Evolutionary conservation across 495 filamentous ascomycete species (phyloP).

Genomic region (Annulohypoxylon bovei): DNA sequence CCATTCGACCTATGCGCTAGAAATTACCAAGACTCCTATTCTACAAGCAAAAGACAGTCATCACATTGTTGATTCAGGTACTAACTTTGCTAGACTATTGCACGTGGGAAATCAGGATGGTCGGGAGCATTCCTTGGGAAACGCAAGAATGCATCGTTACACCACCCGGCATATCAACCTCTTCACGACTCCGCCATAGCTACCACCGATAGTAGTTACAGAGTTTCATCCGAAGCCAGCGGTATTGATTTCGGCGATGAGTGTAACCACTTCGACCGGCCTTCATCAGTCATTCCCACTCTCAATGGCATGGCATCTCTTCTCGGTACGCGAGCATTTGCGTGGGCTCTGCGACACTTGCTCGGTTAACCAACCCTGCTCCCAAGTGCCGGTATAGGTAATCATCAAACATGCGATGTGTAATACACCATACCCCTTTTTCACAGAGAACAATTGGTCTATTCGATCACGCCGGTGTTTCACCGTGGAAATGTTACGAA

Average conservation of each 20-base stretch:
- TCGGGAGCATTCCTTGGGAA: neutral
- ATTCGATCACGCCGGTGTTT: constrained; percentile 6
- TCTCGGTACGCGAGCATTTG: neutral
- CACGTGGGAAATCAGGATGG: neutral
- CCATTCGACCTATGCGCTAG: neutral
- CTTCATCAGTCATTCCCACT: neutral
- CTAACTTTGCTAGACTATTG: constrained; percentile 3
- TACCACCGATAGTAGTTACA: neutral
- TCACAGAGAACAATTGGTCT: neutral
- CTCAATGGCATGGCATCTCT: neutral
- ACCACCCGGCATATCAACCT: constrained; percentile 1
- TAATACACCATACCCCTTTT: neutral
- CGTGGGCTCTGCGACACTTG: neutral
- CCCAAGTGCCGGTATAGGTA: neutral
- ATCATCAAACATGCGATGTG: neutral
- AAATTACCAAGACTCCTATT: neutral
- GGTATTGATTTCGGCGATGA: neutral
- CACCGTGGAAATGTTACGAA: constrained; percentile 3
- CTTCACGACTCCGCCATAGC: neutral
- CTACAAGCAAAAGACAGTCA: neutral
- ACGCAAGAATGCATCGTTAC: constrained; percentile 36
- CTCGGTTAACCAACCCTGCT: neutral
- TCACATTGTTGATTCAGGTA: neutral
- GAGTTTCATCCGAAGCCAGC: neutral
- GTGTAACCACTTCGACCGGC: neutral